Evolutionary conservation across 2,329 filamentous ascomycete genomes (phyloP), one percentile per base, ranked within the genome.

Genomic region (Colletotrichum sp.): DNA sequence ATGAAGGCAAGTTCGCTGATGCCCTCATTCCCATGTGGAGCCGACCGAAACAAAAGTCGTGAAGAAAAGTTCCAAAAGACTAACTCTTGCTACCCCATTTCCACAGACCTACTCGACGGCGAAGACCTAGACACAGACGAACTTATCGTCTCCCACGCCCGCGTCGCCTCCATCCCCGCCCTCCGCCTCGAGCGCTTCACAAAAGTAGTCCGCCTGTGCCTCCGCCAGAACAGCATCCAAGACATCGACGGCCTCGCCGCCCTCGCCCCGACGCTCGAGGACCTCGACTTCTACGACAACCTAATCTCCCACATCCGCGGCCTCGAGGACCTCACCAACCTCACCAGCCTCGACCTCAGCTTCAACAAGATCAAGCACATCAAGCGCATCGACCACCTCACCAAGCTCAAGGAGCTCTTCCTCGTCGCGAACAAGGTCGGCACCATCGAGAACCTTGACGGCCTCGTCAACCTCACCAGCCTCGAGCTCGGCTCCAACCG

Each of bases 291-390:
- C 73, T 99, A 99, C 86, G 97, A 99, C 85, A 99, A 99, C 83
- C 89, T 98, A 21, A 95, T 99, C 78, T 91, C 92, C 13, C 95
- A 98, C 83, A 91, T 98, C 83, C 92, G 93, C 77, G 94, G 94
- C 34, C 89, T 99, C 59, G 95, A 98, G 68, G 87, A 91, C 59
- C 90, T 98, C 71, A 91, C 89, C 15, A 89, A 94, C 75, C 90
- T 99, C 68, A 95, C 90, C 8, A 93, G 87, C 70, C 90, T 99
- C 69, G 97, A 99, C 82, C 88, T 99, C 66, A 97, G 94, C 83
- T 99, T 98, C 90, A 99, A 99, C 88, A 98, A 98, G 87, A 96
- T 99, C 86, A 98, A 98, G 83, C 96, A 98, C 84, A 98, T 99
- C 86, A 98, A 98, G 84, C 92, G 96, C 79, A 86, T 98, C 77